Base-by-base conservation (phyloP, 2,329 filamentous ascomycete species). In the Fusarium sp. region DNA sequence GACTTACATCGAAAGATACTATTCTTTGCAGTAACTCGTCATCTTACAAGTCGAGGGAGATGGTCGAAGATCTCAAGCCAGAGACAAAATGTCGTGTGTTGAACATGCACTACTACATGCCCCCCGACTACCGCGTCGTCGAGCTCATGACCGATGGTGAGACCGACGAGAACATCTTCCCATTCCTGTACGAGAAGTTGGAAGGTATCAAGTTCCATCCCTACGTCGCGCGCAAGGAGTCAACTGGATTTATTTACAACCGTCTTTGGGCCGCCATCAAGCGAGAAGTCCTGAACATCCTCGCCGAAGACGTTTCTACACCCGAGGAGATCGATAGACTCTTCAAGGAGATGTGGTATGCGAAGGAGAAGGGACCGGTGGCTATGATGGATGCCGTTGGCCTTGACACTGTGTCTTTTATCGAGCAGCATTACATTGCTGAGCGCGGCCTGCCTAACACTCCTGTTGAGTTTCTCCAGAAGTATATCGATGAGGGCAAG, bases 81-180 rank as follows among this genome's bases (percentile, higher is more conserved):
- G 44, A 64, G 5, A 64, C 62, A 1, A 58, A 18, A 9, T 51
- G 51, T 9, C 59, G 62, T 1, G 22, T 64, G 4, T 3, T 64
- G 15, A 64, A 64, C 16, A 64, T 64, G 62, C 62, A 64, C 16
- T 64, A 64, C 38, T 64, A 64, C 13, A 58, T 64, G 30, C 62
- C 62, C 1, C 62, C 62, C 2, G 49, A 51, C 5, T 24, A 45
- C n/a, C 25, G 25, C 2, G 51, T 64, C 3, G 51, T 64, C n/a
- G 62, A 64, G 24, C 51, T 64, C 2, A 64, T 64, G 62, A 64
- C 59, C 0, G 51, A 64, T 4, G 62, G 62, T 0, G 59, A 64
- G 4, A 64, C 62, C 0, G 38, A 64, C 1, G 30, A 32, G 3
- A 38, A 2, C 3, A 64, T 64, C 29, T 64, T 64, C 1, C 59